Conservation (phyloP, 495 filamentous ascomycete genomes). For the Lasiosphaeria ovina region DNA sequence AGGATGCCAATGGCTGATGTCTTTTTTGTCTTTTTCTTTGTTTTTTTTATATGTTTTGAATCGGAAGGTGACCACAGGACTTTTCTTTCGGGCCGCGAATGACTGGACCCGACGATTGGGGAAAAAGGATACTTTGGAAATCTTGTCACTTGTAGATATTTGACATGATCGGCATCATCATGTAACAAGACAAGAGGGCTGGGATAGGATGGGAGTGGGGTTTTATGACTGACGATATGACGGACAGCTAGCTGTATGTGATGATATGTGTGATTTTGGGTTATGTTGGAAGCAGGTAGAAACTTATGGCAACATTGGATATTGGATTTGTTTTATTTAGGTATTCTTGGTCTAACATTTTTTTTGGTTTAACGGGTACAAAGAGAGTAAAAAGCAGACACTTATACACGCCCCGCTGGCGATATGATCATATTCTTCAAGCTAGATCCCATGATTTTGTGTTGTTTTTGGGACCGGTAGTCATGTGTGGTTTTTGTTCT, state of each 20-base stretch:
- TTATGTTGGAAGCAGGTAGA: constrained; percentile 1
- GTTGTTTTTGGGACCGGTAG: too few relatives aligned
- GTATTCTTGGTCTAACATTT: background rate
- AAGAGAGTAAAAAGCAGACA: too few relatives aligned
- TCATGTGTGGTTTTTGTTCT: too few relatives aligned
- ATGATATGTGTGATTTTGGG: constrained; percentile 1
- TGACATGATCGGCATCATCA: background rate
- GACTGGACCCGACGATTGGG: too few relatives aligned
- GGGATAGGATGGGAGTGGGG: background rate
- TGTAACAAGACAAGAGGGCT: background rate
- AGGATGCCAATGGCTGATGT: too few relatives aligned
- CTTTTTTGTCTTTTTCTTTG: too few relatives aligned
- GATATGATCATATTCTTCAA: too few relatives aligned
- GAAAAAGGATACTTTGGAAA: background rate
- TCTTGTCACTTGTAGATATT: background rate
- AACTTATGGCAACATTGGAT: constrained; percentile 9
- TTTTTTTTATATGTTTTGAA: too few relatives aligned
- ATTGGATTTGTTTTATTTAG: constrained; percentile 1
- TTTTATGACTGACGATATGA: background rate
- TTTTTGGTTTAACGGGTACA: background rate
- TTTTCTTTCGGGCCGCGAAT: too few relatives aligned
- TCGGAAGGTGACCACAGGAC: background rate
- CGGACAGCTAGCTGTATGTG: background rate
- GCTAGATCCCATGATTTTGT: too few relatives aligned
- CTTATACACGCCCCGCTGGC: too few relatives aligned